Evolutionary conservation across 139 green algal genomes (phyloP).

Genomic region (Penium margaritaceum): DNA sequence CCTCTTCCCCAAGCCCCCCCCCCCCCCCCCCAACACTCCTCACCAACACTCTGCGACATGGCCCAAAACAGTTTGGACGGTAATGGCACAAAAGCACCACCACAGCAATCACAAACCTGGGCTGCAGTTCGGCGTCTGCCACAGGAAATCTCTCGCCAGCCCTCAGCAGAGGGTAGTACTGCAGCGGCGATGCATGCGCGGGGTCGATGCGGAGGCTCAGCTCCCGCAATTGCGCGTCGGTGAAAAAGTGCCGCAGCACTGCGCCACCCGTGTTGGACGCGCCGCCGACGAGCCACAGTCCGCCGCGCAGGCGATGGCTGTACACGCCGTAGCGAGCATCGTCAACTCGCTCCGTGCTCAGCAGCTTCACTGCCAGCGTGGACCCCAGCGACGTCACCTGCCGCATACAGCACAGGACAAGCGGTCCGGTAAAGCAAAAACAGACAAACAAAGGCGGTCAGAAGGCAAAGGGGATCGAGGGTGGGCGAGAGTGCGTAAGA

Average conservation of each 20-base stretch:
- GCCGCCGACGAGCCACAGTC: not conserved
- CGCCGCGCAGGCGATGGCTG: conserved; percentile 70
- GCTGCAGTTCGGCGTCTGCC: conserved; percentile 59
- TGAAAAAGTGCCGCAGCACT: conserved; percentile 74
- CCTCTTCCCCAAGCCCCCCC: no score
- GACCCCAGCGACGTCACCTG: conserved; percentile 77
- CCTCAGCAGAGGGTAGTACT: conserved; percentile 77
- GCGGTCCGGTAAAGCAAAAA: no score
- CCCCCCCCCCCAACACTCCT: no score
- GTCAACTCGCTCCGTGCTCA: conserved; percentile 72
- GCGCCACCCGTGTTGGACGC: conserved; percentile 50
- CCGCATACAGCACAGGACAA: no score
- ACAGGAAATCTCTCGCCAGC: conserved; percentile 82
- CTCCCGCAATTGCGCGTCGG: conserved; percentile 59
- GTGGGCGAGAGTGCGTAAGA: no score
- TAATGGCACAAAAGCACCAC: no score
- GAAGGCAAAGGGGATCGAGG: no score
- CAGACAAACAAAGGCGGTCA: no score
- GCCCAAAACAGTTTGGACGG: no score
- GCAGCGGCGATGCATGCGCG: conserved; percentile 47
- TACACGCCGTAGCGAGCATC: conserved; percentile 82
- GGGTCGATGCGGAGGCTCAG: conserved; percentile 55
- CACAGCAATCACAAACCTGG: no score
- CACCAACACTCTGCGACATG: no score
- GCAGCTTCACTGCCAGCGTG: conserved; percentile 86